Percentiles rank a stretch among this genome's conserved stretches.
Conservation (phyloP, 768 basidiomycete species). For the Pisolithus tinctorius region DNA sequence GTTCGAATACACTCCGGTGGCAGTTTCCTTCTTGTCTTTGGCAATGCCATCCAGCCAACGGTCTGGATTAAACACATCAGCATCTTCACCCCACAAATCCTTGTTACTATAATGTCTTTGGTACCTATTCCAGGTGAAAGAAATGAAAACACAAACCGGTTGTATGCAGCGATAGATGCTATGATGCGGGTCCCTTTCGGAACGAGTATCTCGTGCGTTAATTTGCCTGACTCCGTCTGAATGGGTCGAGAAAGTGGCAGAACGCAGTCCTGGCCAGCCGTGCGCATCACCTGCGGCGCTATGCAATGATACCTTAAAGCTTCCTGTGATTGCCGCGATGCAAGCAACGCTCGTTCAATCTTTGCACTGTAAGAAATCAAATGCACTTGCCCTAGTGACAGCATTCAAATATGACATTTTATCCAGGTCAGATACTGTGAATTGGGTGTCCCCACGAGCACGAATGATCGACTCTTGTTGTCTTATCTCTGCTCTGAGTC, state of each 20-base stretch:
- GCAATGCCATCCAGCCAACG: conserved; percentile 16
- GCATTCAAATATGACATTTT: conserved; percentile 42
- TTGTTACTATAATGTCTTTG: conserved; percentile 10
- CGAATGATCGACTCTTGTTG: conserved; percentile 16
- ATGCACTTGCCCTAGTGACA: conserved; percentile 33
- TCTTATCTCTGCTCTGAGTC: conserved; percentile 53
- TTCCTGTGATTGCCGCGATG: too few relatives aligned
- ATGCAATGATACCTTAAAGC: too few relatives aligned
- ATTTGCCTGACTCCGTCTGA: conserved; percentile 36
- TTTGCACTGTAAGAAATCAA: too few relatives aligned
- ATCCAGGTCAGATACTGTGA: conserved; percentile 40
- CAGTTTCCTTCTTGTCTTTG: conserved; percentile 5
- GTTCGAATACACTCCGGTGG: conserved; percentile 24
- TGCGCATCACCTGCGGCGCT: too few relatives aligned
- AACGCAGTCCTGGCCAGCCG: conserved; percentile 32
- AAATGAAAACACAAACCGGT: conserved; percentile 33
- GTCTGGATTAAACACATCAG: conserved; percentile 25
- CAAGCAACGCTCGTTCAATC: too few relatives aligned
- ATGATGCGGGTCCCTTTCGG: conserved; percentile 47
- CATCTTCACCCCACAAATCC: conserved; percentile 27
- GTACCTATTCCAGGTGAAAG: not conserved
- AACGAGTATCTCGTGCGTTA: conserved; percentile 37
- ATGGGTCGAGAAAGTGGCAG: conserved; percentile 55
- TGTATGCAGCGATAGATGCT: conserved; percentile 47
- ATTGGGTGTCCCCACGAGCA: conserved; percentile 31